A percentile compares a stretch with the other conserved stretches of the same genome.
These are phyloP conservation scores for Neobulgaria alba DNA, from an alignment of 2,329 filamentous ascomycete genomes.

Conservation along the genomic window DNA sequence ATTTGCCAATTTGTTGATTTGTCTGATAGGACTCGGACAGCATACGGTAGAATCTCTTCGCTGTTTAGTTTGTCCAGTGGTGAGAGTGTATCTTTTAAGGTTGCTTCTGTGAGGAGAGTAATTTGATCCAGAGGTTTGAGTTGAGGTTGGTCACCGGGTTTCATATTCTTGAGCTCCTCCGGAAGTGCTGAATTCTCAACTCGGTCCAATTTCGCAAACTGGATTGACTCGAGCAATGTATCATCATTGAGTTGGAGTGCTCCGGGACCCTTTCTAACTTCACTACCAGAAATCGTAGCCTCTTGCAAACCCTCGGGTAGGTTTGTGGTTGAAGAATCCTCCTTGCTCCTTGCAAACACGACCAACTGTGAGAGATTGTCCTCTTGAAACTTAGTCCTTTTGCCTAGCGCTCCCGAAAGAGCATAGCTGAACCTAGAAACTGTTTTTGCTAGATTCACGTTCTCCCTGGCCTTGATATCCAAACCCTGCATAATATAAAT, in stretches of 20 bases:
- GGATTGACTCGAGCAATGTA: slow-evolving; percentile 79
- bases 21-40: slow-evolving; percentile 76
- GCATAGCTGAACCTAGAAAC: slow-evolving; percentile 70
- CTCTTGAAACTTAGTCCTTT: slow-evolving; percentile 72
- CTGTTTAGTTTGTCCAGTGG: slow-evolving; percentile 77
- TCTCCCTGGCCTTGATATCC: slow-evolving; percentile 64
- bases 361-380: slow-evolving; percentile 81
- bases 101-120: slow-evolving; percentile 78
- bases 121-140: slow-evolving; percentile 80
- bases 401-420: slow-evolving; percentile 79
- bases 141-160: slow-evolving; percentile 73
- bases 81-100: slow-evolving; percentile 79
- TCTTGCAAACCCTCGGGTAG: slow-evolving; percentile 15
- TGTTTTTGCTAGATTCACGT: slow-evolving; percentile 58
- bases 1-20: slow-evolving; percentile 96
- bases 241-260: slow-evolving; percentile 82
- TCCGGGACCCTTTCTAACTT: slow-evolving; percentile 43
- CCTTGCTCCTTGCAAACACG: slow-evolving; percentile 71
- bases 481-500: slow-evolving; percentile 78
- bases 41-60: slow-evolving; percentile 91
- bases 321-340: slow-evolving; percentile 15
- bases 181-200: slow-evolving; percentile 45
- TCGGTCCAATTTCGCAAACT: slow-evolving; percentile 53
- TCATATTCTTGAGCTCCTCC: slow-evolving; percentile 50
- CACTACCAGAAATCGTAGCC: slow-evolving; percentile 12